These are phyloP conservation scores for Boletus subparvulus DNA, from an alignment of 768 basidiomycete species.

Conservation along the genomic window DNA sequence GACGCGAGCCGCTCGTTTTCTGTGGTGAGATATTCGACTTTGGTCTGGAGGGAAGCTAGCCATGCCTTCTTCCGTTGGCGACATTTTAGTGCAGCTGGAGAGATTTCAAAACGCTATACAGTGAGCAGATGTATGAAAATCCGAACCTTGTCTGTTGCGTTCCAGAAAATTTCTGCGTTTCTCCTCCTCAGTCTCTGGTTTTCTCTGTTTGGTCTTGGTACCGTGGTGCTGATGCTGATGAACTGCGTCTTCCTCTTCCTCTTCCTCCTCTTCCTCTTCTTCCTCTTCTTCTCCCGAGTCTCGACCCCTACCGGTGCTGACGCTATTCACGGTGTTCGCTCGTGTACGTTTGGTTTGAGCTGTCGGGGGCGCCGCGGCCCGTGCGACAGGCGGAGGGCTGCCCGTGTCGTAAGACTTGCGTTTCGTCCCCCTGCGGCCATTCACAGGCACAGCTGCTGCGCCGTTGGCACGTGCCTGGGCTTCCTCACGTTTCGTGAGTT, in stretches of 20 bases:
- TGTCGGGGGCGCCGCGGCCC: slow-evolving; percentile 25
- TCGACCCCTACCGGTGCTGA: slow-evolving; percentile 36
- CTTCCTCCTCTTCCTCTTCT: slow-evolving; percentile 42
- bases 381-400: slow-evolving; percentile 34
- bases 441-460: slow-evolving; percentile 30
- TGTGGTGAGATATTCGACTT: slow-evolving; percentile 87
- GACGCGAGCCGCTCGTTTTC: slow-evolving; percentile 94
- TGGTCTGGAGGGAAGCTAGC: slow-evolving; percentile 88
- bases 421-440: slow-evolving; percentile 57
- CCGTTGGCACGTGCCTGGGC: slow-evolving; percentile 62
- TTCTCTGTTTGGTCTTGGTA: slow-evolving; percentile 46
- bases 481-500: slow-evolving; percentile 93
- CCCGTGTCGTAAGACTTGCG: slow-evolving; percentile 60
- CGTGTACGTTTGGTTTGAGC: slow-evolving; percentile 38
- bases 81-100: slow-evolving; percentile 92
- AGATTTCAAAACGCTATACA: slow-evolving; percentile 4
- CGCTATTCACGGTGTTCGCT: slow-evolving; percentile 34
- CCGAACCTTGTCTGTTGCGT: slow-evolving; percentile 89
- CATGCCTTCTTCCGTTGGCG: slow-evolving; percentile 99
- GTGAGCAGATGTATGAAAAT: background rate
- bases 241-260: slow-evolving; percentile 36
- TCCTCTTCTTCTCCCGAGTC: slow-evolving; percentile 36
- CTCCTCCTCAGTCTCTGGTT: slow-evolving; percentile 96
- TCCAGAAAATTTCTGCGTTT: slow-evolving; percentile 97
- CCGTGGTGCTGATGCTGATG: slow-evolving; percentile 24